Conservation (phyloP, 495 filamentous ascomycete species). For the Cenococcum geophilum region DNA sequence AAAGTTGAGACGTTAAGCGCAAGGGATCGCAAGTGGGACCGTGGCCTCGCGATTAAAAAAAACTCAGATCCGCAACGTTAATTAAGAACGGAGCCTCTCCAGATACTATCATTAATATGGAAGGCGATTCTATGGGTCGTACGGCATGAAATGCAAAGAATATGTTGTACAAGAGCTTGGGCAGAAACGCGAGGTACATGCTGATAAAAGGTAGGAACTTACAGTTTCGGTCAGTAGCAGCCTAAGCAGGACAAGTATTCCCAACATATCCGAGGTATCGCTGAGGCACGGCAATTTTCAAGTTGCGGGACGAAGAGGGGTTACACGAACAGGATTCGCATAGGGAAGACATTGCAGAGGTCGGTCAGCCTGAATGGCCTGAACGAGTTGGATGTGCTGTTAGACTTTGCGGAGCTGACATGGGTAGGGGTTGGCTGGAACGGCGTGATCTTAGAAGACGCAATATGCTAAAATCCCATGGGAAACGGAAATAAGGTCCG, state of each 20-base stretch:
- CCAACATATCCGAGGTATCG: slow-evolving; percentile 10
- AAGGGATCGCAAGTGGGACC: slow-evolving; percentile 21
- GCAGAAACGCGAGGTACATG: slow-evolving; percentile 11
- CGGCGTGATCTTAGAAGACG: slow-evolving; percentile 2
- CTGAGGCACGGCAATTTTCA: slow-evolving; percentile 13
- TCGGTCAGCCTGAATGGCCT: background rate
- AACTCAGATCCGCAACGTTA: slow-evolving; percentile 22
- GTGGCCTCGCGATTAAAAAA: slow-evolving; percentile 20
- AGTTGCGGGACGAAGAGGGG: slow-evolving; percentile 10
- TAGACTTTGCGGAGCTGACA: slow-evolving; percentile 2
- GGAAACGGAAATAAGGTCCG: slow-evolving; percentile 10
- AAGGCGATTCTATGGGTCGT: slow-evolving; percentile 28
- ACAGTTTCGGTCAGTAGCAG: slow-evolving; percentile 8
- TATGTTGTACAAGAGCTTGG: slow-evolving; percentile 30
- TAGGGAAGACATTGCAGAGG: slow-evolving; percentile 6
- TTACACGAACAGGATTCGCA: slow-evolving; percentile 22
- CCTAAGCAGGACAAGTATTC: slow-evolving; percentile 6
- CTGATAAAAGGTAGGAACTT: slow-evolving; percentile 18
- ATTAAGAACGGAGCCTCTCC: slow-evolving; percentile 24
- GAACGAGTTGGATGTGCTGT: background rate
- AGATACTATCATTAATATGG: slow-evolving; percentile 31
- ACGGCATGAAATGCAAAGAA: slow-evolving; percentile 24
- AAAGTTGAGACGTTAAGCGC: slow-evolving; percentile 27
- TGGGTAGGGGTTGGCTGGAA: background rate
- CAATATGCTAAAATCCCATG: background rate